Evolutionary conservation across 768 basidiomycete genomes (phyloP).

Genomic region (Arthromyces matolae): DNA sequence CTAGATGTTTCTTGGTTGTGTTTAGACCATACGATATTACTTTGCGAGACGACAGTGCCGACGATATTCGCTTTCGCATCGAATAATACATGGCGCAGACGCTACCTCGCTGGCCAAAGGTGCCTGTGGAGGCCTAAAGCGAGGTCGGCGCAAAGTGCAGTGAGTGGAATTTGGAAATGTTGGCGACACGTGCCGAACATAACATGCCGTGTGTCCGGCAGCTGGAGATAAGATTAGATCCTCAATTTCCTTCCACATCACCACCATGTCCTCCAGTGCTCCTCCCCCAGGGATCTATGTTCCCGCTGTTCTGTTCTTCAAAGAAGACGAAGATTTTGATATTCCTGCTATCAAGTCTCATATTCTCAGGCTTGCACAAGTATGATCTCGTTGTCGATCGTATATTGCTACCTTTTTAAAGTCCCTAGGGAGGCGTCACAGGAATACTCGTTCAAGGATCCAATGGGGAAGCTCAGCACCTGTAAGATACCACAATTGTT

Average conservation of each 20-base stretch:
- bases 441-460: conserved; percentile 73
- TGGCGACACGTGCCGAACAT: conserved; percentile 5
- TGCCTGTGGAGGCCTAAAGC: neutral
- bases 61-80: conserved; percentile 15
- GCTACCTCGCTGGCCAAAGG: conserved; percentile 1
- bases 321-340: conserved; percentile 68
- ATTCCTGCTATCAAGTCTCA: conserved; percentile 63
- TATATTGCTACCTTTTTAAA: conserved; percentile 13
- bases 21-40: conserved; percentile 51
- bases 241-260: neutral
- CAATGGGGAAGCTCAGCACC: conserved; percentile 74
- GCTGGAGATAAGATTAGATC: conserved; percentile 20
- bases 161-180: neutral
- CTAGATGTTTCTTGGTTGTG: conserved; percentile 32
- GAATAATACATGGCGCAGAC: conserved; percentile 15
- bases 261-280: conserved; percentile 29
- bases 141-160: neutral
- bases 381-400: conserved; percentile 27
- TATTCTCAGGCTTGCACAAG: conserved; percentile 69
- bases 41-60: conserved; percentile 34
- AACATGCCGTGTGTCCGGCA: conserved; percentile 14
- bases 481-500: conserved; percentile 27
- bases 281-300: conserved; percentile 73
- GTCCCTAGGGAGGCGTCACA: conserved; percentile 60
- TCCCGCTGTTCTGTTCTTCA: conserved; percentile 74